Evolutionary conservation across 169 alveolate genomes (phyloP), one percentile per base, ranked within the genome.

Genomic region (Plasmodium ovale): DNA sequence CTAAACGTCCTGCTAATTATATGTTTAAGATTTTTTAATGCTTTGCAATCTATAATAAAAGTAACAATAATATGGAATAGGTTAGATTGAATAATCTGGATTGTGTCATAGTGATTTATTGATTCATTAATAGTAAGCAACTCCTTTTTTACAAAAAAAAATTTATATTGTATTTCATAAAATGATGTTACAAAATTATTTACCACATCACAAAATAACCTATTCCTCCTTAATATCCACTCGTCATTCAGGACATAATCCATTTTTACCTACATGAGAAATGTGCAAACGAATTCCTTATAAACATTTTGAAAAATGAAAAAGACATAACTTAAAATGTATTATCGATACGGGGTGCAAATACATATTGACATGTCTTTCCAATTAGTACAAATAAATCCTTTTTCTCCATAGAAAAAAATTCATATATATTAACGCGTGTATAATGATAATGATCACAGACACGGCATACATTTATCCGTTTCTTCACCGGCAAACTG

Each of bases 21-120:
- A 49, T 70, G 59, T 4, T 70, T 70, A 9, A 70, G 84, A 49
- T 70, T 70, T 21, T 44, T 25, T 16, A 70, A 51, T n/a, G 84
- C 84, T 70, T 70, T 70, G 23, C 84, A 70, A 70, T 70, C 84
- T 27, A 70, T 70, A 27, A 70, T 47, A 27, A 70, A 70, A 4
- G 84, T 70, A 56, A 70, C 49, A 58, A 70, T 70, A n/a, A 70
- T 58, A 56, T 70, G 62, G 14, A 70, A 70, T 14, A 70, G 68
- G 2, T 44, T 47, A 29, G 27, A 44, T 35, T 35, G 67, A 23
- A 70, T 70, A 58, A 6, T 70, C 10, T 35, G 67, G 9, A 70
- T 31, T 70, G 62, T 70, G 12, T 70, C 84, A 21, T n/a, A 47
- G 29, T 70, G 84, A 49, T 51, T 70, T 70, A 70, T 70, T 3